phyloP scores from a whole-genome alignment of 2,329 filamentous ascomycete genomes.

The Diaporthe sp. region DNA sequence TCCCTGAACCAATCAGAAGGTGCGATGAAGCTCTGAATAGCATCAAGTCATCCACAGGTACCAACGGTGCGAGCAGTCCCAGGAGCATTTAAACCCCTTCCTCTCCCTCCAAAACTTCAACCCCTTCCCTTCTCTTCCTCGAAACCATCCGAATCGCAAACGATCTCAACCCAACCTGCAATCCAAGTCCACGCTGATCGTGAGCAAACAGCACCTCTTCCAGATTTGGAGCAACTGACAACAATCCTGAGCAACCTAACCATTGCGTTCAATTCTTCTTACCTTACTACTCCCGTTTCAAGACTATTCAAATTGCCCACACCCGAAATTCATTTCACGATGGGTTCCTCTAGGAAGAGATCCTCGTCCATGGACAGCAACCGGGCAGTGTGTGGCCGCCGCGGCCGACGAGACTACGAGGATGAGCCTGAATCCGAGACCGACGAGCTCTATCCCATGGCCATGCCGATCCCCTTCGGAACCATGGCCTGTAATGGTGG shows the following conservation, averaged over 20 bases:
- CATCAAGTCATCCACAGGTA: not conserved
- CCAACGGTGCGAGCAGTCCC: not conserved
- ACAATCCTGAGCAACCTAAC: not conserved
- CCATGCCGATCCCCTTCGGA: not conserved
- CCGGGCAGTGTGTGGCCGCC: not conserved
- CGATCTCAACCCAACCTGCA: not conserved
- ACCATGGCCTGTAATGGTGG: not conserved
- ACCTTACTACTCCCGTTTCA: not conserved
- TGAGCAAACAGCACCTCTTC: not conserved
- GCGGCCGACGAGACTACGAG: not conserved
- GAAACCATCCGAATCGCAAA: not conserved
- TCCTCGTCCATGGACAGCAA: slow-evolving; percentile 10
- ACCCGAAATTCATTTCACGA: not conserved
- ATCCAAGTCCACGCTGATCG: not conserved
- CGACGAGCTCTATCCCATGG: not conserved
- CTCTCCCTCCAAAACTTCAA: not conserved
- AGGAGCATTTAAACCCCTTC: not conserved
- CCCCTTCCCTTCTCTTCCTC: not conserved
- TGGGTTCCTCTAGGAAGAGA: not conserved
- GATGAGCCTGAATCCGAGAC: not conserved
- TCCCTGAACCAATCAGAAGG: not conserved
- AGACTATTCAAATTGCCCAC: not conserved
- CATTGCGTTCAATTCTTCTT: not conserved
- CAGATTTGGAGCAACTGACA: not conserved
- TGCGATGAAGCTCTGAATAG: slow-evolving; percentile 5